phyloP scores from a whole-genome alignment of 129 eudicot genomes.

The Calendula officinalis region DNA sequence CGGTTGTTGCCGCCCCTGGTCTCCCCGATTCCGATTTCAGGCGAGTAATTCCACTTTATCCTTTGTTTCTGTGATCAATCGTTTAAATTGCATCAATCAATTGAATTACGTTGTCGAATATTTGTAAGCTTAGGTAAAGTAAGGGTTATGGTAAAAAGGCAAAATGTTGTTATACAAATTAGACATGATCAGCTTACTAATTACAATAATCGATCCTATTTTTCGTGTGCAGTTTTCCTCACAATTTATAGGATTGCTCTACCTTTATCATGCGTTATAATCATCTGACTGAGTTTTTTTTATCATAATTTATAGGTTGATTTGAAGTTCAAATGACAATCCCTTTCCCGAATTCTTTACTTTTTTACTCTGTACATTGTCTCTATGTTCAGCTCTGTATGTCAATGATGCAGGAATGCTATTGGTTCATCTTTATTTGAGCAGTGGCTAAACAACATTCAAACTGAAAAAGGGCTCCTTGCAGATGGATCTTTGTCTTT shows the following conservation, averaged over 20 bases:
- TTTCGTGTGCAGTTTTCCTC: neutral
- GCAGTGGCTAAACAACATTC: constrained; percentile 89
- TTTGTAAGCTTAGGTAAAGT: neutral
- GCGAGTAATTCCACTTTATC: constrained; percentile 22
- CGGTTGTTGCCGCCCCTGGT: constrained; percentile 76
- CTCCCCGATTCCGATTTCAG: constrained; percentile 75
- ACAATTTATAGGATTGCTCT: too few relatives aligned
- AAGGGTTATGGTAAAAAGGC: neutral
- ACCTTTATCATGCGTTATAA: too few relatives aligned
- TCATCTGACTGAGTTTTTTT: too few relatives aligned
- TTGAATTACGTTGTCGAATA: neutral
- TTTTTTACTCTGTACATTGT: too few relatives aligned
- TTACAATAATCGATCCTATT: neutral
- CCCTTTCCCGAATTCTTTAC: too few relatives aligned
- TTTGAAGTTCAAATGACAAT: neutral
- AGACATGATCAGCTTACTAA: too few relatives aligned
- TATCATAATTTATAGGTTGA: neutral
- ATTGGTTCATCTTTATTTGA: constrained; percentile 79
- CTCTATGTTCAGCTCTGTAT: too few relatives aligned
- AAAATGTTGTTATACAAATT: too few relatives aligned
- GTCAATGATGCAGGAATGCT: constrained; percentile 57
- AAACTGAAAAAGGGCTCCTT: constrained; percentile 66
- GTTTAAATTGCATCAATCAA: neutral
- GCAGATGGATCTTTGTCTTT: constrained; percentile 70
- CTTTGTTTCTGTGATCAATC: neutral